These are phyloP conservation scores for Dichomitus squalens DNA, from an alignment of 1,284 basidiomycete genomes.

Conservation along the genomic window DNA sequence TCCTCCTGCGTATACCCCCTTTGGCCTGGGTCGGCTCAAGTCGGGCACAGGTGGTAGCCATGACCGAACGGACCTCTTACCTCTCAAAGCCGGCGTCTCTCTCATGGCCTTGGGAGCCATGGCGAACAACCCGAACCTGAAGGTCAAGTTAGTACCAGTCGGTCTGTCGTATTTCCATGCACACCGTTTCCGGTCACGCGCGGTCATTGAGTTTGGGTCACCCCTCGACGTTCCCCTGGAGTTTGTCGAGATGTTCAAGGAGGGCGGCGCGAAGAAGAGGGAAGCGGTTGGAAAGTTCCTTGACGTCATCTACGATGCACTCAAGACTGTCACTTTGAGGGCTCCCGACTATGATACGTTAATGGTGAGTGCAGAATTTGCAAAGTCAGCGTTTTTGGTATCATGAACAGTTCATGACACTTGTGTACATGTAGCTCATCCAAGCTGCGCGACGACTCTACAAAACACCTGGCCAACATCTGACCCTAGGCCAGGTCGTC, in stretches of 20 bases:
- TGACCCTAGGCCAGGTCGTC: slow-evolving; percentile 95
- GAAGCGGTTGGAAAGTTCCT: slow-evolving; percentile 91
- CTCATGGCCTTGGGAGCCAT: slow-evolving; percentile 98
- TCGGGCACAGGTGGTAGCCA: slow-evolving; percentile 84
- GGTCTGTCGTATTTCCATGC: slow-evolving; percentile 96
- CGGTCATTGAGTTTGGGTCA: slow-evolving; percentile 95
- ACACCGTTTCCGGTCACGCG: slow-evolving; percentile 92
- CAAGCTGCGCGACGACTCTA: slow-evolving; percentile 96
- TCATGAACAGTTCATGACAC: neutral
- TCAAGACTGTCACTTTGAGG: slow-evolving; percentile 96
- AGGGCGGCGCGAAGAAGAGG: slow-evolving; percentile 87
- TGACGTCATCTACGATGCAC: slow-evolving; percentile 92
- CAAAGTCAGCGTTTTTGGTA: neutral
- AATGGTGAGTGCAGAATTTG: slow-evolving; percentile 61
- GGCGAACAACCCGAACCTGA: slow-evolving; percentile 85
- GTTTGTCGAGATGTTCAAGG: slow-evolving; percentile 87
- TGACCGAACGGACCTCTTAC: slow-evolving; percentile 92
- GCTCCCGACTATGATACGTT: slow-evolving; percentile 98
- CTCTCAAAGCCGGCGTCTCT: slow-evolving; percentile 94
- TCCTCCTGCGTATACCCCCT: neutral
- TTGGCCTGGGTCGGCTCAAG: slow-evolving; percentile 1
- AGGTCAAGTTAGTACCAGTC: slow-evolving; percentile 93
- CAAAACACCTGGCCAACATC: slow-evolving; percentile 92
- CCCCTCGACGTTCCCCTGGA: slow-evolving; percentile 89
- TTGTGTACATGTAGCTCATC: slow-evolving; percentile 65